phyloP scores from a whole-genome alignment of 2,329 filamentous ascomycete species.

The Colletotrichum chlorophyti region DNA sequence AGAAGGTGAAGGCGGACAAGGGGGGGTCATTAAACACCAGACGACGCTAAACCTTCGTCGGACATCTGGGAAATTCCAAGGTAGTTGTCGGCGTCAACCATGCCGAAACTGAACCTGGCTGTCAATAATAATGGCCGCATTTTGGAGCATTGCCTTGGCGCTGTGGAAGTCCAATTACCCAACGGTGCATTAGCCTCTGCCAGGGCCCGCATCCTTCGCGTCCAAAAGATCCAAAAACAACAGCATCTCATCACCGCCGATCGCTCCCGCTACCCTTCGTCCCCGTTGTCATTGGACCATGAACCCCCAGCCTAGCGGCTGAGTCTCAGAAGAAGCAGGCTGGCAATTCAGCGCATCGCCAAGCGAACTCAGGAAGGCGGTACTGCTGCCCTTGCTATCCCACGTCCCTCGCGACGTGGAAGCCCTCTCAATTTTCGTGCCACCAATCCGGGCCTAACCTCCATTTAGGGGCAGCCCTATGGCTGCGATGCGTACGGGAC shows the following conservation, averaged over 20 bases:
- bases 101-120: too few relatives aligned
- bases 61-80: too few relatives aligned
- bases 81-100: too few relatives aligned
- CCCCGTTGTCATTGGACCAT: not conserved
- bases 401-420: too few relatives aligned
- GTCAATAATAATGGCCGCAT: not conserved
- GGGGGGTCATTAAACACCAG: too few relatives aligned
- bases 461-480: slow-evolving; percentile 7
- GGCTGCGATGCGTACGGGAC: not conserved
- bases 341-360: not conserved
- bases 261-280: not conserved
- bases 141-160: not conserved
- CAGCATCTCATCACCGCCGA: not conserved
- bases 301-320: not conserved
- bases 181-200: not conserved
- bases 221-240: not conserved
- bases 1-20: too few relatives aligned
- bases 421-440: not conserved
- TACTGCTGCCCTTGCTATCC: not conserved
- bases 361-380: not conserved
- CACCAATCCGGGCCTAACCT: not conserved
- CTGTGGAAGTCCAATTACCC: not conserved
- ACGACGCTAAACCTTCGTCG: too few relatives aligned
- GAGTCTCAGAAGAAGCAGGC: not conserved
- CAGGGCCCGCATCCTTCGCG: slow-evolving; percentile 18